Percentiles rank a stretch among this genome's conserved stretches.
These are phyloP conservation scores for Pythium dissotocum DNA, from an alignment of 352 stramenopile genomes.

Conservation along the genomic window DNA sequence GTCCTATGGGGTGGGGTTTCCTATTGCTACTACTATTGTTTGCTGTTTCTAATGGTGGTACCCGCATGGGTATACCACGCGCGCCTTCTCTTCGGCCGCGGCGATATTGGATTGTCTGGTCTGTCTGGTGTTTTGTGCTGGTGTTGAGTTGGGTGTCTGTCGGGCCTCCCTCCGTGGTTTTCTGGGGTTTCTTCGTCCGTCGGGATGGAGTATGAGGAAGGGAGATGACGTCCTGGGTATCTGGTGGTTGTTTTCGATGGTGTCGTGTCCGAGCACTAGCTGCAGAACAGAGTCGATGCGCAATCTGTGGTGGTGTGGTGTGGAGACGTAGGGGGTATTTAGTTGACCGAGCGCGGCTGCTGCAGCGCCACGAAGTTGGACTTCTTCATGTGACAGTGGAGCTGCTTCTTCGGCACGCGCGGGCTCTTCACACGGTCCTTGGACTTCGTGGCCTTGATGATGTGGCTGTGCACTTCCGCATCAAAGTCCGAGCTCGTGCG, in stretches of 20 bases:
- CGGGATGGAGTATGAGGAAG: constrained; percentile 18
- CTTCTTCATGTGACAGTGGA: constrained; percentile 42
- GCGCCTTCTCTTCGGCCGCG: constrained; percentile 12
- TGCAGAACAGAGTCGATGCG: constrained; percentile 27
- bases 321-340: constrained; percentile 30
- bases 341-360: constrained; percentile 75
- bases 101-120: not conserved
- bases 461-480: constrained; percentile 55
- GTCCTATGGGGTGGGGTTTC: constrained; percentile 8
- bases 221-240: constrained; percentile 9
- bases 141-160: not conserved
- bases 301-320: constrained; percentile 21
- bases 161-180: constrained; percentile 5
- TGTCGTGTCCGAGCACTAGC: constrained; percentile 20
- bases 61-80: not conserved
- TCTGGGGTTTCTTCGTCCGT: constrained; percentile 24
- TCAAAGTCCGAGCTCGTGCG: constrained; percentile 56
- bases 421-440: constrained; percentile 41
- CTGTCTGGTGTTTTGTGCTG: not conserved
- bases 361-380: constrained; percentile 56
- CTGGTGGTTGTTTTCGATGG: constrained; percentile 9
- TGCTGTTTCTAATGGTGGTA: constrained; percentile 16
- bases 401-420: constrained; percentile 41
- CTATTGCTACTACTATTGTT: constrained; percentile 28
- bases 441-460: constrained; percentile 51